A percentile compares a stretch with the other conserved stretches of the same genome.
phyloP scores from a whole-genome alignment of 192 early-diverging fungal species.

The Cetraspora pellucida region DNA sequence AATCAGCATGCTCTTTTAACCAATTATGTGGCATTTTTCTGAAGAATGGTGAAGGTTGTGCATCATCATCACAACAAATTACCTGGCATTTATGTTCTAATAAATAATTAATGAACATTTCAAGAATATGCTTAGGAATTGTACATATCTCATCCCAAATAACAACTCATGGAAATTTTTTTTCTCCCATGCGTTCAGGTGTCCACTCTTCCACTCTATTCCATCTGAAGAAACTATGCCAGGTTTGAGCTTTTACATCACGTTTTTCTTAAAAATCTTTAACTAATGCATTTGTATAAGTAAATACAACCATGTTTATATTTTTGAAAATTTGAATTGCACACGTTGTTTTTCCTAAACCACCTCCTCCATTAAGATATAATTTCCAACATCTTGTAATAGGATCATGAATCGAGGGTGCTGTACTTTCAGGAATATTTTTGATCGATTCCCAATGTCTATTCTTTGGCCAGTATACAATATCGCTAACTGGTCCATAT shows the following conservation, averaged over 20 bases:
- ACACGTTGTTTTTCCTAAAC: constrained; percentile 20
- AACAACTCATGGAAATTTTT: constrained; percentile 17
- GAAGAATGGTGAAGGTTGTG: constrained; percentile 29
- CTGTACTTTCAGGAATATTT: constrained; percentile 4
- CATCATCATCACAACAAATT: constrained; percentile 24
- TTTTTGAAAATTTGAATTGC: constrained; percentile 23
- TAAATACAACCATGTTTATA: constrained; percentile 21
- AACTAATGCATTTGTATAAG: constrained; percentile 2
- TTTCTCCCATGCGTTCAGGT: constrained; percentile 16
- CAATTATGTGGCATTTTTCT: constrained; percentile 20
- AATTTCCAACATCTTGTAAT: constrained; percentile 7
- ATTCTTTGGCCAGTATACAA: constrained; percentile 19
- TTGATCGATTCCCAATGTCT: constrained; percentile 19
- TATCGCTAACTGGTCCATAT: constrained; percentile 3
- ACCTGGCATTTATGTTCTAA: constrained; percentile 28
- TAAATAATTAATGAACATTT: constrained; percentile 29
- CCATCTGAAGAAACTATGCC: constrained; percentile 24
- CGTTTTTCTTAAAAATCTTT: background rate
- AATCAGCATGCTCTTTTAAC: constrained; percentile 24
- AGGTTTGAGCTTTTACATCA: constrained; percentile 21
- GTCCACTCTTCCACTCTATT: constrained; percentile 11
- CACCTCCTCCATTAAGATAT: constrained; percentile 20
- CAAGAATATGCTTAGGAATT: constrained; percentile 16
- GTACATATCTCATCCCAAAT: constrained; percentile 30
- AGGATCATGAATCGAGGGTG: constrained; percentile 18